Conservation (phyloP, 2,329 filamentous ascomycete genomes). For the Ophiobolus disseminans region DNA sequence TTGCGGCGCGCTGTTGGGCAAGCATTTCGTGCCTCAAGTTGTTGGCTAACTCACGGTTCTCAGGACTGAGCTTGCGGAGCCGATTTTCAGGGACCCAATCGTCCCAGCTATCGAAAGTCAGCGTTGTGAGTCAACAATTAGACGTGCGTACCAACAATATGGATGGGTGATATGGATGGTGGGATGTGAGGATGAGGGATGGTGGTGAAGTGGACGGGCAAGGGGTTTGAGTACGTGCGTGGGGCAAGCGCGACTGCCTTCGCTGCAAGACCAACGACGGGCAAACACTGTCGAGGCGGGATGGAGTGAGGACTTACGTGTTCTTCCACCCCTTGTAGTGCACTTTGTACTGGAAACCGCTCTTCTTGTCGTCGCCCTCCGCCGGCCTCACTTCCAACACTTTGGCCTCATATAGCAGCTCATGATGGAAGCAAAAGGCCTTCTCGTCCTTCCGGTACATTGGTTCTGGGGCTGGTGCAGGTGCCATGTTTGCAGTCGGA, state of each 20-base stretch:
- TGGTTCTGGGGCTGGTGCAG: slow-evolving; percentile 60
- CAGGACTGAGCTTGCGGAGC: slow-evolving; percentile 90
- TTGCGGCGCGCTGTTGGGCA: slow-evolving; percentile 58
- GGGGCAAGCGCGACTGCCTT: not conserved
- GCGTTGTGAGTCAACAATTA: not conserved
- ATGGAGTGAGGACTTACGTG: slow-evolving; percentile 66
- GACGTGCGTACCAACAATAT: no score
- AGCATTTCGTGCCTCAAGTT: slow-evolving; percentile 75
- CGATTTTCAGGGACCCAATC: slow-evolving; percentile 97
- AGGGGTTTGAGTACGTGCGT: not conserved
- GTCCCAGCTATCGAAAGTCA: slow-evolving; percentile 73
- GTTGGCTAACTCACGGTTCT: slow-evolving; percentile 87
- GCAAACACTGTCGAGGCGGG: slow-evolving; percentile 5
- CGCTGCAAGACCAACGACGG: slow-evolving; percentile 1
- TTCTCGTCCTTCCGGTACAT: slow-evolving; percentile 79
- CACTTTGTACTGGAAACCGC: slow-evolving; percentile 84
- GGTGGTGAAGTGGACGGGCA: not conserved
- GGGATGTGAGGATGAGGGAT: not conserved
- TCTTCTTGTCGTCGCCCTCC: slow-evolving; percentile 70
- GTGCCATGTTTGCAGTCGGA: slow-evolving; percentile 54
- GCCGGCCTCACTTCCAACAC: slow-evolving; percentile 77
- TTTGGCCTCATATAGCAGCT: slow-evolving; percentile 97
- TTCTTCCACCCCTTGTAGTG: slow-evolving; percentile 99
- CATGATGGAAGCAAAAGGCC: slow-evolving; percentile 95
- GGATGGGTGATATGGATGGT: not conserved